phyloP scores from a whole-genome alignment of 1,139 yeast genomes.

The Kurtzmaniella quercitrusa region DNA sequence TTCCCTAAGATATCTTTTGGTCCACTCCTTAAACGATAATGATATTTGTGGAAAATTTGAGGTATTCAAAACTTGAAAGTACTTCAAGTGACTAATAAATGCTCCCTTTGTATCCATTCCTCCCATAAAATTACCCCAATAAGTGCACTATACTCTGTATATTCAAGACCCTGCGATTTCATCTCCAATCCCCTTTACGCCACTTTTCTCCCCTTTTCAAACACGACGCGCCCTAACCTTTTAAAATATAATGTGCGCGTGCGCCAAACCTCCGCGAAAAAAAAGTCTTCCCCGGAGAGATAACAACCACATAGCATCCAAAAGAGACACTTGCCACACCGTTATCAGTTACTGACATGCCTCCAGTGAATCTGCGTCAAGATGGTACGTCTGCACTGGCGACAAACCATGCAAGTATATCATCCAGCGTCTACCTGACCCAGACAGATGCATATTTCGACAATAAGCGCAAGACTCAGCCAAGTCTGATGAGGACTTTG shows the following conservation, averaged over 20 bases:
- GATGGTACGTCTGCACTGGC: neutral
- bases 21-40: no score
- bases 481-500: neutral
- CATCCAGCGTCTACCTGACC: conserved; percentile 34
- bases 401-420: conserved; percentile 21
- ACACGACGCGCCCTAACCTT: neutral
- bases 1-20: no score
- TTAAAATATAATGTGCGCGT: neutral
- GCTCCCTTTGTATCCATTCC: no score
- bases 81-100: no score
- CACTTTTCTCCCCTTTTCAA: neutral
- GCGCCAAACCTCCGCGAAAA: neutral
- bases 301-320: neutral
- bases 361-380: neutral
- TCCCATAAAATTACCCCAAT: no score
- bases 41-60: no score
- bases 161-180: neutral
- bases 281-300: neutral
- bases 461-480: neutral
- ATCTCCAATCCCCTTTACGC: neutral
- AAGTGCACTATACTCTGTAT: no score
- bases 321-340: no score
- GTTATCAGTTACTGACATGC: neutral
- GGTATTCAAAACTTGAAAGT: no score
- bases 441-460: conserved; percentile 1